Evolutionary conservation across 768 basidiomycete genomes (phyloP), one percentile per base, ranked within the genome.

Genomic region (Amanita exitialis): DNA sequence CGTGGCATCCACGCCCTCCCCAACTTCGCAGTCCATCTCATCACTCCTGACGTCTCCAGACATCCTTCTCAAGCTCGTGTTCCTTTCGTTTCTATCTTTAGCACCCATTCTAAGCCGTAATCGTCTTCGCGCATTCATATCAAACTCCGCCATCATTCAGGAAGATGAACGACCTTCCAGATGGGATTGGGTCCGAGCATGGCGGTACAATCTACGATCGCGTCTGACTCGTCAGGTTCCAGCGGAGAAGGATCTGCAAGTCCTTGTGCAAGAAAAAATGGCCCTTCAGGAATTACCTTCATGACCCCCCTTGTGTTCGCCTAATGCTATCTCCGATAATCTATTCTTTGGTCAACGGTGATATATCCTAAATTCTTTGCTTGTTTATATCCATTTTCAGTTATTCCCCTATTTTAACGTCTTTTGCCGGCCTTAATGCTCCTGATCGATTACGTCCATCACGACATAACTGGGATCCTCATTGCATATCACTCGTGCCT

Each of bases 91-190:
- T 60, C 66, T 97, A 54, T 91, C 90, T 39, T 76, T 95, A 9
- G 83, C 92, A 12, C 93, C 93, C 12, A 89, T 95, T 47, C 70
- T 95, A 4, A 85, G 82, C 18, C 79, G 86, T 23, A 80, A 83
- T 49, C 71, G 74, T 51, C 69, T 90, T 6, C 78, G 80, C 36
- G 64, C 72, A 18, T 69, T 88, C 64, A 73, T 89, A 46, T 63
- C 70, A 9, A 62, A 57, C 44, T 59, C 58, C 36, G 53, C 54
- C 16, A 44, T 28, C 62, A 18, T 55, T 47, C 28, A 42, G 58
- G 15, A 25, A 38, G 61, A 63, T 20, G 57, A 60, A 18, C 44
- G 62, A 16, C 28, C 23, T 10, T 55, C 65, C 12, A 62, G 76
- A 49, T 83, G 81, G 78, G 64, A 70, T 32, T 83, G 80, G 84